Evolutionary conservation across 2,329 filamentous ascomycete species (phyloP).

Genomic region (Taxawa tesnikishii): DNA sequence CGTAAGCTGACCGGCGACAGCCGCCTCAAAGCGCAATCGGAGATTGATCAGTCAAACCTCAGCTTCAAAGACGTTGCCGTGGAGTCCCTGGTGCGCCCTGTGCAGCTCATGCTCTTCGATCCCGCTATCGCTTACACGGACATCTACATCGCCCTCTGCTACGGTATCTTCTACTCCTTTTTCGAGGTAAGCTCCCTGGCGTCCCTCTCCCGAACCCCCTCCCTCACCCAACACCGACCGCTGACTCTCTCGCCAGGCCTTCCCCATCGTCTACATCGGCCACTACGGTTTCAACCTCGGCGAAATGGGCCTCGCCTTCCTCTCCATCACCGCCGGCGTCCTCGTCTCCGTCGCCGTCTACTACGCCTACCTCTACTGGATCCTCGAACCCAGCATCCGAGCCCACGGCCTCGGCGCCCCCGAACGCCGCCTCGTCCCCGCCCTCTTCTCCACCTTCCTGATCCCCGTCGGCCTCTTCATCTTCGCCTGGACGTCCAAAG

Average conservation of each 20-base stretch:
- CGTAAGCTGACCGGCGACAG: conserved; percentile 44
- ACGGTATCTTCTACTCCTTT: conserved; percentile 47
- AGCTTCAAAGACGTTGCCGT: conserved; percentile 32
- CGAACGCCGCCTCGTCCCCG: conserved; percentile 20
- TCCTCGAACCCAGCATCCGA: conserved; percentile 13
- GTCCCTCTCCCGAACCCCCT: no score
- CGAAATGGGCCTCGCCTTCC: conserved; percentile 47
- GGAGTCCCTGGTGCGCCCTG: conserved; percentile 47
- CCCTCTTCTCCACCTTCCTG: conserved; percentile 17
- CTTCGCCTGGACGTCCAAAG: conserved; percentile 21
- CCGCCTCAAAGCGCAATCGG: conserved; percentile 45
- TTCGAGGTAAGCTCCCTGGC: conserved; percentile 23
- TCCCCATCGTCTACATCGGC: conserved; percentile 49
- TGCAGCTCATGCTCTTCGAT: conserved; percentile 42
- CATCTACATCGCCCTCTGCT: conserved; percentile 20
- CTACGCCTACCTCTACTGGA: conserved; percentile 13
- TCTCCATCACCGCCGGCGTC: conserved; percentile 47
- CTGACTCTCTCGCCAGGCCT: conserved; percentile 53
- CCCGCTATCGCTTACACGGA: conserved; percentile 45
- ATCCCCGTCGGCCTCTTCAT: conserved; percentile 21
- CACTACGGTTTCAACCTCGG: conserved; percentile 49
- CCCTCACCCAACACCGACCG: conserved; percentile 41
- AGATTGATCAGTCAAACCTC: conserved; percentile 45
- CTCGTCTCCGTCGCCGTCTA: conserved; percentile 32
- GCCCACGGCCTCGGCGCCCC: conserved; percentile 14